phyloP scores from a whole-genome alignment of 2,329 filamentous ascomycete species.

The Simplicillium sp. region DNA sequence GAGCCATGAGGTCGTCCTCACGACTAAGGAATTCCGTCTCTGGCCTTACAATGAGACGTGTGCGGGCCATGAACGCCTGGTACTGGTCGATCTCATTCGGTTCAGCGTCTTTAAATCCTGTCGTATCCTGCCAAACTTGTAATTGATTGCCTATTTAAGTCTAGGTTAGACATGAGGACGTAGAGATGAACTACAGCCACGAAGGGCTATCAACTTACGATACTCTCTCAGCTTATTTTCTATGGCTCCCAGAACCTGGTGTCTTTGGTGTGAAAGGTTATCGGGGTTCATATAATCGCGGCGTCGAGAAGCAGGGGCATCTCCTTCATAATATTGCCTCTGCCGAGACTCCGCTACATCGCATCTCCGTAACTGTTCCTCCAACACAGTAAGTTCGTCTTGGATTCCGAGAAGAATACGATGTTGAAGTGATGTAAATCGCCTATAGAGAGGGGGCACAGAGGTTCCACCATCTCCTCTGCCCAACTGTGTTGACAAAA shows the following conservation, averaged over 20 bases:
- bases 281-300: constrained; percentile 42
- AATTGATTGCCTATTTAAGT: too few species aligned
- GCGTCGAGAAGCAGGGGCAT: constrained; percentile 50
- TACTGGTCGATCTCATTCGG: constrained; percentile 25
- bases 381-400: constrained; percentile 73
- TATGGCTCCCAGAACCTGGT: constrained; percentile 51
- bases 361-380: constrained; percentile 63
- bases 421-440: constrained; percentile 75
- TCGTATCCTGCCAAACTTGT: not conserved
- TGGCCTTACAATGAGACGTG: constrained; percentile 44
- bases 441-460: constrained; percentile 62
- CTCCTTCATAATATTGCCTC: constrained; percentile 28
- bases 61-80: constrained; percentile 43
- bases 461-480: not conserved
- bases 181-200: constrained; percentile 4
- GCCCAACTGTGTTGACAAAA: not conserved
- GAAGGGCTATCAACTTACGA: constrained; percentile 37
- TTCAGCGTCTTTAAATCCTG: not conserved
- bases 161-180: too few species aligned
- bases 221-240: constrained; percentile 60
- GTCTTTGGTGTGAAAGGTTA: constrained; percentile 51
- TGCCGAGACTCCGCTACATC: constrained; percentile 50
- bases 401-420: constrained; percentile 74
- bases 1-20: constrained; percentile 42
- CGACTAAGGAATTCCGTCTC: constrained; percentile 53